Evolutionary conservation across 1,139 yeast genomes (phyloP), one percentile per base, ranked within the genome.

Genomic region (Suhomyces chickasaworum): DNA sequence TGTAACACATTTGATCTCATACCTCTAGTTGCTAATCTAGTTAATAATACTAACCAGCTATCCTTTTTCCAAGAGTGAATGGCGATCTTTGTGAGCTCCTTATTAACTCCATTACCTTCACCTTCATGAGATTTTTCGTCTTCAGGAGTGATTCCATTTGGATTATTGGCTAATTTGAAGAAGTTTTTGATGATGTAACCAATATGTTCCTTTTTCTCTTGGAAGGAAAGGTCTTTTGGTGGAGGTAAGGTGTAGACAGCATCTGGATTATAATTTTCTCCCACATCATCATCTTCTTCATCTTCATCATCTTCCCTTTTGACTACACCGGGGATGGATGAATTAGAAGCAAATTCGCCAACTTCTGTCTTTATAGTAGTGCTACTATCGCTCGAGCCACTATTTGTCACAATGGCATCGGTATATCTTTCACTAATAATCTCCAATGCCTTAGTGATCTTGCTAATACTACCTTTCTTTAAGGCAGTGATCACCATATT

Each of bases 21-120:
- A 0, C 97, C 97, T 55, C 97, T 71, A 0, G 96, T 85, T 0
- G 95, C 87, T 41, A 90, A 68, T 57, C 98, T 71, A 1, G 90
- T 80, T 33, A 89, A 70, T n/a, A 91, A 61, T 9, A 84, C 71
- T 15, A 88, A 68, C 97, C 97, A 89, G 1, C 93, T 82, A 53
- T 83, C 85, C 46, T 78, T 77, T 41, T 77, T 79, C 91, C 93
- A 86, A 30, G 78, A 71, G 18, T 75, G 68, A 23, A 82, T 79
- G 3, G 86, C 87, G 9, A 80, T 73, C 49, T 74, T 79, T 2
- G 78, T 71, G 39, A 82, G 67, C 50, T 75, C 78, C 17, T 65
- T 60, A 46, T 46, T 71, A 27, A 58, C 64, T 8, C 46, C 29
- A 9, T 48, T 53, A 4, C 52, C 57, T 16, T 53, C 53, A 7